Evolutionary conservation across 164 flowering plant genomes (phyloP).

Genomic region (Litsea cubeba): DNA sequence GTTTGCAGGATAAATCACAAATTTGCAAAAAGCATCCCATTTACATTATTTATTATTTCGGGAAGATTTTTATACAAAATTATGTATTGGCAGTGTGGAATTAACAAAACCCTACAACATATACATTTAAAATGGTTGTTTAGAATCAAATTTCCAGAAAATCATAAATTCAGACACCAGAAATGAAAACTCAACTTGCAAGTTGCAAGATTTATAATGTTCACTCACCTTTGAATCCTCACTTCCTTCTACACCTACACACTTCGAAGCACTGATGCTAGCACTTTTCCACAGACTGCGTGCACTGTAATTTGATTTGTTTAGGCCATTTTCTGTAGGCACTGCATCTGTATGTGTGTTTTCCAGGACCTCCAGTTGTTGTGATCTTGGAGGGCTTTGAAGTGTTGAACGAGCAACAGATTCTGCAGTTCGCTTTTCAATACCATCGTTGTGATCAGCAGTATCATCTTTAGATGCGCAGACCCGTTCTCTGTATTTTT

Average conservation of each 20-base stretch:
- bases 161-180: not conserved
- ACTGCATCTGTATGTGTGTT: conserved; percentile 12
- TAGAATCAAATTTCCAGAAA: not conserved
- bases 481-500: conserved; percentile 62
- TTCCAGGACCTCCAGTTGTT: conserved; percentile 17
- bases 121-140: not conserved
- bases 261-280: conserved; percentile 54
- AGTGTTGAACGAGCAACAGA: conserved; percentile 33
- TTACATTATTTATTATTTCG: not conserved
- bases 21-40: not conserved
- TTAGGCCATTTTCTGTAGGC: conserved; percentile 22
- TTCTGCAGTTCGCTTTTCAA: conserved; percentile 24
- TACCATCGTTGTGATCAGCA: conserved; percentile 24
- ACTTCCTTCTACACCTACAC: conserved; percentile 28
- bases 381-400: conserved; percentile 36
- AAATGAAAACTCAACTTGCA: not conserved
- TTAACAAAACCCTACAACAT: not conserved
- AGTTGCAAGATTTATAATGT: not conserved
- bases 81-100: not conserved
- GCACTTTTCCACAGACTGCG: conserved; percentile 46
- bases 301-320: conserved; percentile 26
- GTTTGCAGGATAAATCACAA: too few relatives aligned
- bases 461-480: conserved; percentile 38
- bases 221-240: conserved; percentile 28
- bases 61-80: not conserved